Percentiles rank a stretch among this genome's conserved stretches.
phyloP scores from a whole-genome alignment of 257 asterid species.

The Nicotiana undulata region DNA sequence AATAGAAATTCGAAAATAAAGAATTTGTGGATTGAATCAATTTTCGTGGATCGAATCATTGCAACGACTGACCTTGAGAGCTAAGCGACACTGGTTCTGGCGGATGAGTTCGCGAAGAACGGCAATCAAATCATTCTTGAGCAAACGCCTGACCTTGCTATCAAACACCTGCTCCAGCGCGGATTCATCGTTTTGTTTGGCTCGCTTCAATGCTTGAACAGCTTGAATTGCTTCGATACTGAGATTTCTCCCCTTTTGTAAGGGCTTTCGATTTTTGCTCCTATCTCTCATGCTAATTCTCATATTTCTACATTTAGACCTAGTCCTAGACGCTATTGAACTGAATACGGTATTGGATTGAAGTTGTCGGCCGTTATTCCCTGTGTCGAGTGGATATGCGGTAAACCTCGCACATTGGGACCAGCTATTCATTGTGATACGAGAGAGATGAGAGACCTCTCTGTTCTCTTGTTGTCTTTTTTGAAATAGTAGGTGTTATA shows the following conservation, averaged over 20 bases:
- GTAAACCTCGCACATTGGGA: not conserved
- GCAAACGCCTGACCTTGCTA: conserved; percentile 45
- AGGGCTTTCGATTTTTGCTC: conserved; percentile 66
- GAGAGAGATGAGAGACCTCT: not conserved
- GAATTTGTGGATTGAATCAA: too few relatives aligned
- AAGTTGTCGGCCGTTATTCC: not conserved
- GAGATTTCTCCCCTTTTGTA: conserved; percentile 59
- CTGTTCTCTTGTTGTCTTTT: too few relatives aligned
- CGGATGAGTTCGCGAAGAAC: conserved; percentile 72
- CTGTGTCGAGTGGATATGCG: not conserved
- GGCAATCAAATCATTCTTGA: conserved; percentile 68
- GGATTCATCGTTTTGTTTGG: conserved; percentile 14
- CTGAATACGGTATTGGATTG: not conserved
- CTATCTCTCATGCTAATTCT: conserved; percentile 50
- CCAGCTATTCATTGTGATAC: not conserved
- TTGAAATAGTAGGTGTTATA: not conserved
- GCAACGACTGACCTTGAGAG: conserved; percentile 42
- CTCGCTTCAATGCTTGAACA: conserved; percentile 63
- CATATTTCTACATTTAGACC: not conserved
- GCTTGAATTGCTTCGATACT: conserved; percentile 69
- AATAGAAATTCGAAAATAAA: not conserved
- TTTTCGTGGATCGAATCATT: too few relatives aligned
- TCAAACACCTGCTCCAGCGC: conserved; percentile 31
- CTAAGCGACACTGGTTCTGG: conserved; percentile 56
- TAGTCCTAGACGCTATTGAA: not conserved